These are phyloP conservation scores for Colletotrichum siamense DNA, from an alignment of 2,329 filamentous ascomycete genomes.

Conservation along the genomic window DNA sequence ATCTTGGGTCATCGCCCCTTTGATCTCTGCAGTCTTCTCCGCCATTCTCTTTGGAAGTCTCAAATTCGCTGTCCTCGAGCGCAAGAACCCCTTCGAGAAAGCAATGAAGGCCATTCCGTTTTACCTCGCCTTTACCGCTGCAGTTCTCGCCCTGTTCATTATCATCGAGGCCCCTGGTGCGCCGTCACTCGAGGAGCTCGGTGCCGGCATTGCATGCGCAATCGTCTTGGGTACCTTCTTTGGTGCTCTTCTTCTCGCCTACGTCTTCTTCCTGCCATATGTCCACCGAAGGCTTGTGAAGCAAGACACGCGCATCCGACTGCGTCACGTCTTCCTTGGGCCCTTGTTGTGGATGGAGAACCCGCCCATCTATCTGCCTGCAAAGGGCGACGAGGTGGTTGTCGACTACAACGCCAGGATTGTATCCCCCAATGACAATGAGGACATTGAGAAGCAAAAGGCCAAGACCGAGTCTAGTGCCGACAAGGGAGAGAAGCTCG, in stretches of 20 bases:
- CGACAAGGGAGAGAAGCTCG: conserved; percentile 13
- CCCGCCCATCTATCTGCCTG: conserved; percentile 28
- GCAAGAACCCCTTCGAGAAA: conserved; percentile 22
- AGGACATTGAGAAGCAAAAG: background rate
- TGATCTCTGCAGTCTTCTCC: conserved; percentile 22
- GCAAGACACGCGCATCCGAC: conserved; percentile 34
- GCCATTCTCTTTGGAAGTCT: conserved; percentile 23
- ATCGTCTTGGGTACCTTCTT: conserved; percentile 34
- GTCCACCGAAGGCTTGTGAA: conserved; percentile 37
- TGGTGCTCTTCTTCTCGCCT: conserved; percentile 32
- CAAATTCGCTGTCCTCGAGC: conserved; percentile 22
- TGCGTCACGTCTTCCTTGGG: conserved; percentile 40
- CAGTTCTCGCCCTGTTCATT: conserved; percentile 27
- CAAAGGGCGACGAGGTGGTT: conserved; percentile 28
- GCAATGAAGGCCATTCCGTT: conserved; percentile 26
- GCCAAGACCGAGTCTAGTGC: background rate
- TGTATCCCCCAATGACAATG: too few relatives aligned
- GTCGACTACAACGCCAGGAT: conserved; percentile 12
- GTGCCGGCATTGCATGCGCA: conserved; percentile 32
- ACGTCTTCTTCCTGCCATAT: conserved; percentile 41
- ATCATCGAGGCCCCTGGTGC: conserved; percentile 23
- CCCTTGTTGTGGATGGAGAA: conserved; percentile 35
- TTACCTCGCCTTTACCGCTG: conserved; percentile 29
- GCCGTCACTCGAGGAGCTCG: conserved; percentile 35
- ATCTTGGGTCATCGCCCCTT: conserved; percentile 25